These are phyloP conservation scores for Anastatica hierochuntica DNA, from an alignment of 345 rosid genomes.

Conservation along the genomic window DNA sequence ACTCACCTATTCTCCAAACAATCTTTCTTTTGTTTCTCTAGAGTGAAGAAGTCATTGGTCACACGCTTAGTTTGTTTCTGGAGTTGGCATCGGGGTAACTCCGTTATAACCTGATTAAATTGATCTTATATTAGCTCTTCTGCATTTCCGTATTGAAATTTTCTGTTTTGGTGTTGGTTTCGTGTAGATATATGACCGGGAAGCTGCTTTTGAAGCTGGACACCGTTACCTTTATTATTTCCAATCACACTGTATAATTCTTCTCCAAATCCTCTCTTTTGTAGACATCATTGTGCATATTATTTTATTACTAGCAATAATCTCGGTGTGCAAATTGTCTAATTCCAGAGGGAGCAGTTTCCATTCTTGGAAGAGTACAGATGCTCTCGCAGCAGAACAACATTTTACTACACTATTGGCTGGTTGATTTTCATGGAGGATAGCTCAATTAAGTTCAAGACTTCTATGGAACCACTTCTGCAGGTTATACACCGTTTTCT, in stretches of 20 bases:
- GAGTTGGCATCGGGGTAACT: constrained; percentile 92
- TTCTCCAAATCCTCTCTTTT: constrained; percentile 11
- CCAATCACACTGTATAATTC: constrained; percentile 90
- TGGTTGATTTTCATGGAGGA: constrained; percentile 98
- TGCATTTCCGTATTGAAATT: neutral
- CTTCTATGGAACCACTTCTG: constrained; percentile 90
- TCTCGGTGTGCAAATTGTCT: constrained; percentile 1
- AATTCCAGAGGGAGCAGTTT: constrained; percentile 87
- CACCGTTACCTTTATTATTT: constrained; percentile 75
- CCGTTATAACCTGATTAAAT: constrained; percentile 13
- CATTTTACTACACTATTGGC: constrained; percentile 90
- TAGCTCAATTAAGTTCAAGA: constrained; percentile 87
- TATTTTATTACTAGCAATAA: neutral
- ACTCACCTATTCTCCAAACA: constrained; percentile 6
- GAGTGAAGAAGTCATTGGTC: constrained; percentile 93
- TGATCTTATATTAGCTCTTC: neutral
- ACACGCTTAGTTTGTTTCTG: constrained; percentile 87
- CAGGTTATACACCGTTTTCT: constrained; percentile 36
- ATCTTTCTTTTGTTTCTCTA: constrained; percentile 28
- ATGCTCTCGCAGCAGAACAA: constrained; percentile 95
- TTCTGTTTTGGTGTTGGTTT: constrained; percentile 3
- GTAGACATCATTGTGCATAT: constrained; percentile 6
- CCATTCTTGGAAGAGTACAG: constrained; percentile 85
- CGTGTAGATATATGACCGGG: constrained; percentile 90
- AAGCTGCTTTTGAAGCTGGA: constrained; percentile 93